A percentile compares a stretch with the other conserved stretches of the same genome.
Conservation (phyloP, 169 alveolate species). For the Babesia gibsoni region DNA sequence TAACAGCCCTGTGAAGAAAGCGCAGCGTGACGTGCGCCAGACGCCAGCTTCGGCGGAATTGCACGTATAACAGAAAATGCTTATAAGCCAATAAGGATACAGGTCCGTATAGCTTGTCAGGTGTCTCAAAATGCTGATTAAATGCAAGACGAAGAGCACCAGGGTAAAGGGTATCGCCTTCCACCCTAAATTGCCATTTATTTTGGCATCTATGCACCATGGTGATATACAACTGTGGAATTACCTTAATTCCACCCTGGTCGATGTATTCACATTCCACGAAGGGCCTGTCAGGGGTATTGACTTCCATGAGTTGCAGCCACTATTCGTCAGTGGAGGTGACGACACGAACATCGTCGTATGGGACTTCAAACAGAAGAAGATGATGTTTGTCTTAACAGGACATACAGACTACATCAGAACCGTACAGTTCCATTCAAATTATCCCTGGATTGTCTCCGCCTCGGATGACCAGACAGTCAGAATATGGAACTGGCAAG, state of each 20-base stretch:
- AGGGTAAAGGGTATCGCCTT: conserved; percentile 94
- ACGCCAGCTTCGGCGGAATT: background rate
- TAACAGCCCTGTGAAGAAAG: background rate
- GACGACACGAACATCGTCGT: conserved; percentile 93
- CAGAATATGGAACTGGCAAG: conserved; percentile 97
- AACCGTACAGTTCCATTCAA: conserved; percentile 92
- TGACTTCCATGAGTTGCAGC: conserved; percentile 90
- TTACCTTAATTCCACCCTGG: conserved; percentile 81
- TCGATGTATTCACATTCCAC: conserved; percentile 88
- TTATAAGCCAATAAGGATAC: background rate
- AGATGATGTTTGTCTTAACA: conserved; percentile 86
- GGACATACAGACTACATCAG: conserved; percentile 97
- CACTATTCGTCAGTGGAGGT: conserved; percentile 95
- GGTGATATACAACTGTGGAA: conserved; percentile 94
- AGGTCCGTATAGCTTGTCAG: background rate
- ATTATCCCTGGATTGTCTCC: conserved; percentile 94
- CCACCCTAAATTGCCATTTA: conserved; percentile 92
- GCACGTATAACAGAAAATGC: background rate
- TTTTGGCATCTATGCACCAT: conserved; percentile 90
- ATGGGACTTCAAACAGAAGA: conserved; percentile 91
- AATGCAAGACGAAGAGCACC: conserved; percentile 79
- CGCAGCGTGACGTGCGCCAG: background rate
- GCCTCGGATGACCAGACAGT: conserved; percentile 95
- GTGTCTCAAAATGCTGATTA: conserved; percentile 57
- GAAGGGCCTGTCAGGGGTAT: conserved; percentile 97